Base-by-base conservation (phyloP, 2,329 filamentous ascomycete species). In the Graphium sp. region DNA sequence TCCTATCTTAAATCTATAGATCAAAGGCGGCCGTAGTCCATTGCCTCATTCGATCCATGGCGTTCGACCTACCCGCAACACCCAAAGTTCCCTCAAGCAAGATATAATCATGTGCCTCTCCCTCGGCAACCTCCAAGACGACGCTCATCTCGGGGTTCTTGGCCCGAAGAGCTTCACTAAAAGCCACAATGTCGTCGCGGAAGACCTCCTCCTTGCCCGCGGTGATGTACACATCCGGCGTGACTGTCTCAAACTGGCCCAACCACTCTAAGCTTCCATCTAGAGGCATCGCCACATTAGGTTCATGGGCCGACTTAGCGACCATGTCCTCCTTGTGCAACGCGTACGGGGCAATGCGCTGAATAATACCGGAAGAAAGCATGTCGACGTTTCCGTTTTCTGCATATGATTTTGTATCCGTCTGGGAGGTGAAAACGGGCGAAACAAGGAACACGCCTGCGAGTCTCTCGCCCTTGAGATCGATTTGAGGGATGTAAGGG, bases 321-420 rank as follows among this genome's bases (percentile, higher is more conserved):
- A 9, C 21, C 18, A 14, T 32, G 22, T 25, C 29, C 5, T 18
- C 7, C 8, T 13, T 35, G 11, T 28, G 30, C n/a, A n/a, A n/a
- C n/a, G n/a, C n/a, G n/a, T n/a, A n/a, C n/a, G n/a, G n/a, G n/a
- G n/a, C n/a, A n/a, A n/a, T n/a, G 12, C 24, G 23, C 2, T 30
- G 10, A 11, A 46, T 24, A 13, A 38, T 34, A 0, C 6, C 14
- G 8, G 18, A 10, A 3, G 43, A 43, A 4, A 54, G 27, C 50
- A 54, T 54, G 28, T 53, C 51, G 15, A 46, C 41, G 5, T 32
- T 22, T 5, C 33, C 27, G 28, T 52, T 48, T 11, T 44, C 39
- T 2, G 7, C 6, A 29, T 44, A 47, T 2, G 48, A 44, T 3
- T 24, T n/a, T 9, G 32, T 28, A 2, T 33, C 32, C 2, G 32